A percentile compares a stretch with the other conserved stretches of the same genome.
Evolutionary conservation across 2,329 filamentous ascomycete genomes (phyloP).

Genomic region (Neonectria sp.): DNA sequence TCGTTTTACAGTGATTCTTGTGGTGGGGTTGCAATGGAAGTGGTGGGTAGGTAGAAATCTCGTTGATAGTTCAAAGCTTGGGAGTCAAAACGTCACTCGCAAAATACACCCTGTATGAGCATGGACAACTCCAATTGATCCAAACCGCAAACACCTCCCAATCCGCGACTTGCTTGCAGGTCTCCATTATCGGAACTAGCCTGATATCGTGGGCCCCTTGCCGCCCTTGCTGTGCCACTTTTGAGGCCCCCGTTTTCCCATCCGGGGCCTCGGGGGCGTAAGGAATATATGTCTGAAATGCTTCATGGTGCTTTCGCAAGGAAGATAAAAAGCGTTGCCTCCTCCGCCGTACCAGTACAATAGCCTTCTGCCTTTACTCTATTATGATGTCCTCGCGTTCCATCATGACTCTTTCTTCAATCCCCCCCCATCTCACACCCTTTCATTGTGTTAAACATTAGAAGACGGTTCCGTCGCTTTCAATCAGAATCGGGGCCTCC

Average conservation of each 20-base stretch:
- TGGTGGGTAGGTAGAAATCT: too few species aligned
- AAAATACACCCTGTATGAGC: not conserved
- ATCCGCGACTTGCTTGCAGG: constrained; percentile 21
- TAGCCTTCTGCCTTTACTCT: constrained; percentile 14
- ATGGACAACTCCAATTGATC: constrained; percentile 12
- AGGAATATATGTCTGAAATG: constrained; percentile 24
- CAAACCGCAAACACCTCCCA: constrained; percentile 20
- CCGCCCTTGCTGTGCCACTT: constrained; percentile 26
- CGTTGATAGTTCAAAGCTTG: not conserved
- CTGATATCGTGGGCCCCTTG: constrained; percentile 21
- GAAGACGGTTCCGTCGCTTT: constrained; percentile 97
- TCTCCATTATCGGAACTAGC: constrained; percentile 30
- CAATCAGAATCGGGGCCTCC: constrained; percentile 95
- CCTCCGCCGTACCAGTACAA: constrained; percentile 12
- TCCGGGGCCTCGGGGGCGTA: constrained; percentile 19
- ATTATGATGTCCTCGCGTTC: constrained; percentile 32
- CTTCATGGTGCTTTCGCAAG: constrained; percentile 26
- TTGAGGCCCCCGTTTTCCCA: constrained; percentile 24
- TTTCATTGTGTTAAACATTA: constrained; percentile 58
- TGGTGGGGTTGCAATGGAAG: not conserved
- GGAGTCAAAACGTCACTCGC: constrained; percentile 12
- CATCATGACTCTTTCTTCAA: constrained; percentile 39
- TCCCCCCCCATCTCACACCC: constrained; percentile 6
- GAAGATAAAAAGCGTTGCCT: constrained; percentile 26
- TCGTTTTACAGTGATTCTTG: not conserved